Evolutionary conservation across 441 rosid genomes (phyloP), one percentile per base, ranked within the genome.

Genomic region (Lepidium campestre): DNA sequence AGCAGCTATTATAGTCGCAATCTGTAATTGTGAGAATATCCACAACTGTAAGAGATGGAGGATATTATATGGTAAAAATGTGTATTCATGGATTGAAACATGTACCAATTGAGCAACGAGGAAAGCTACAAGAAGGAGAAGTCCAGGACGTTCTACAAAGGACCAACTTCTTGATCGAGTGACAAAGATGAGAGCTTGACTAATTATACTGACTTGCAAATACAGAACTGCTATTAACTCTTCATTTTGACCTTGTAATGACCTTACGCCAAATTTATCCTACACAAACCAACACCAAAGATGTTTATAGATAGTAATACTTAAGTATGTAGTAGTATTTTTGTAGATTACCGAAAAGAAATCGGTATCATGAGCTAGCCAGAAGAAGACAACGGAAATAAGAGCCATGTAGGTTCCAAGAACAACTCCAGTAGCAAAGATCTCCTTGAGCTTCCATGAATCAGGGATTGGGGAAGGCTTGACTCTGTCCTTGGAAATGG

Each of bases 161-260:
- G 97, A 93, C 95, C 96, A 90, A 71, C 96, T 79, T 66, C 98
- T 79, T 23, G 98, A 88, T 62, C 98, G 77, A 9, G 98, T 93
- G 6, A 93, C 97, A 40, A 90, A 88, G 77, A 93, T 93, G 40
- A 93, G 96, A 36, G 98, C 98, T 70, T 88, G 97, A 76, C 98
- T 93, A 68, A 93, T 86, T 57, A 91, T 87, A 78, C 98, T 93
- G 35, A 91, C 98, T 87, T 93, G 98, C 62, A 93, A 89, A 78
- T 91, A 93, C 25, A 93, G 67, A 57, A 93, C 97, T 10, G 98
- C 81, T 8, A 87, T 84, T 9, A 93, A 82, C 78, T 86, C 83
- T 34, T 80, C 77, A 3, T 50, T 57, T 7, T 75, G 65, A 3
- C 71, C 83, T 48, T 57, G 65, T 25, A 91, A 73, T 20, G 77